These are phyloP conservation scores for Picea sitchensis DNA, from an alignment of 75 land plant genomes.

Conservation along the genomic window DNA sequence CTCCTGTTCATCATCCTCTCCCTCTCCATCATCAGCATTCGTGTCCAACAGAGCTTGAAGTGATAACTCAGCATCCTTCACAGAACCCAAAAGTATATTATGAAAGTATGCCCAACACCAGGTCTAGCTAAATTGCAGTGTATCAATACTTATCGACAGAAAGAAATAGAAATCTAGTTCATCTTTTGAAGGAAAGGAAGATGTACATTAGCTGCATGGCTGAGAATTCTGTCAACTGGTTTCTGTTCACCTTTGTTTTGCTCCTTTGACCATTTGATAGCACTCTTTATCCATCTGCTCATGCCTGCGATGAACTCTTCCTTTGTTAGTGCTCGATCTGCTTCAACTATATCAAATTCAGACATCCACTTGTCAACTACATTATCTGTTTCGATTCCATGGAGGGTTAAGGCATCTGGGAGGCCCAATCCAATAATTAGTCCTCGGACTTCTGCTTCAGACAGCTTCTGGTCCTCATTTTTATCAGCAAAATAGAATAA, in stretches of 20 bases:
- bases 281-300: constrained; percentile 18
- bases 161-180: not conserved
- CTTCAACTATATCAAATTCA: constrained; percentile 21
- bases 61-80: constrained; percentile 11
- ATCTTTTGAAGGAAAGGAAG: not conserved
- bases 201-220: not conserved
- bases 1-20: constrained; percentile 17
- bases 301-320: constrained; percentile 28
- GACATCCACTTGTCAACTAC: constrained; percentile 26
- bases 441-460: constrained; percentile 26
- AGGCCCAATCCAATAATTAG: constrained; percentile 24
- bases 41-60: not conserved
- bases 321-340: constrained; percentile 16
- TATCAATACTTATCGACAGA: not conserved
- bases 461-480: constrained; percentile 26
- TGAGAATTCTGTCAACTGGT: not conserved
- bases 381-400: not conserved
- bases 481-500: constrained; percentile 20
- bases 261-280: not conserved
- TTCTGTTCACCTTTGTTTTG: not conserved
- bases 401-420: not conserved
- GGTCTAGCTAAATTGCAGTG: not conserved
- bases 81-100: not conserved
- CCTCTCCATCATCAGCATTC: constrained; percentile 6
- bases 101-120: not conserved